Evolutionary conservation across 2,329 filamentous ascomycete genomes (phyloP), one percentile per base, ranked within the genome.

Genomic region (Zymoseptoria crescenta): DNA sequence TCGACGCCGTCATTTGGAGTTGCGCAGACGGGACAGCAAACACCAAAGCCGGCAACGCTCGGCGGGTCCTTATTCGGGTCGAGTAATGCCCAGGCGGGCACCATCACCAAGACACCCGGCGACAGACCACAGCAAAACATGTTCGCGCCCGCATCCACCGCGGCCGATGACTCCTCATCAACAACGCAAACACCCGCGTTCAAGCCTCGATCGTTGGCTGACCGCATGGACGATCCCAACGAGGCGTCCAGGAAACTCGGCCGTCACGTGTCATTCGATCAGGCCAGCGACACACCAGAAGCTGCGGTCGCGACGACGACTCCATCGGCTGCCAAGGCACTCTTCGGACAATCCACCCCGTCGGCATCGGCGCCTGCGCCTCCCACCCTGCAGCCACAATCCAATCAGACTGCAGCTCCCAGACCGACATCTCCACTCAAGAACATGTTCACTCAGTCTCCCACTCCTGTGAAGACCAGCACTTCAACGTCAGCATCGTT

Each of bases 51-150:
- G 41, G 20, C 57, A 28, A 54, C 55, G 9, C 35, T 41, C 10
- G 35, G 35, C 16, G 35, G 35, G 9, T 52, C 58, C 45, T 27
- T 63, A 16, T 62, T 62, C 56, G 53, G 53, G 51, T 49, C 56
- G 20, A 59, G 41, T 51, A 49, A 56, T 7, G 50, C 55, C 45
- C 62, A 67, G 49, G 63, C 69, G 41, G 64, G 69, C 55, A 66
- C 65, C 21, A 65, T 64, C 48, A 69, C 67, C 67, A 57, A 59
- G n/a, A 70, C 63, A 13, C 64, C 67, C 6, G 57, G 58, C 35
- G 65, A 56, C 29, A 67, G 63, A 52, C 63, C 66, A 45, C 65
- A 66, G 29, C 67, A 65, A 57, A 53, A 55, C 55, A 35, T 61
- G 20, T 57, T 59, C 45, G 50, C 59, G 10, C 52, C 30, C 24